phyloP scores from a whole-genome alignment of 371 early-diverging fungal genomes.

The Mucor mucedo region DNA sequence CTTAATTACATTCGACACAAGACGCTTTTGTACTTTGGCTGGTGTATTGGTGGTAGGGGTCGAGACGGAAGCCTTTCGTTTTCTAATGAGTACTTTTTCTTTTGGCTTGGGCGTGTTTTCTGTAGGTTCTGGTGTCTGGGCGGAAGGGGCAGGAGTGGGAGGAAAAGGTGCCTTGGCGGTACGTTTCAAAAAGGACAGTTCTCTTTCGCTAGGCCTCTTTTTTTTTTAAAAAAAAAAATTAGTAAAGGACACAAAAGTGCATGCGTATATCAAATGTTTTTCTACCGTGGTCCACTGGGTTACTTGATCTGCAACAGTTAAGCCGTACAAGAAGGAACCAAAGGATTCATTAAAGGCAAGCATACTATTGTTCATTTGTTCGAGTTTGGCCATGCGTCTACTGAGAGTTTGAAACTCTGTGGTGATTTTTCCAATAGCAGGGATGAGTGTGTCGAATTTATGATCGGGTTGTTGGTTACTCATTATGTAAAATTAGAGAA shows the following conservation, averaged over 20 bases:
- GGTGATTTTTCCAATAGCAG: neutral
- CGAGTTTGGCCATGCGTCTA: constrained; percentile 25
- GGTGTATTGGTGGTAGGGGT: neutral
- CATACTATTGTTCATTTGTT: constrained; percentile 30
- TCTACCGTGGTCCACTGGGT: constrained; percentile 33
- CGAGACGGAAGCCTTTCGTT: neutral
- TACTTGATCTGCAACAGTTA: constrained; percentile 34
- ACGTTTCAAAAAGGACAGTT: too few relatives aligned
- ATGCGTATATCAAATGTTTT: neutral
- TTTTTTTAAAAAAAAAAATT: constrained; percentile 4
- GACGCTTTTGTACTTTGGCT: neutral
- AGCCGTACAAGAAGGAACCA: constrained; percentile 39
- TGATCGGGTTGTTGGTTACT: neutral
- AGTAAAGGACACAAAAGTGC: neutral
- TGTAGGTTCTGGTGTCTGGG: neutral
- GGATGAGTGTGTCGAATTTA: too few relatives aligned
- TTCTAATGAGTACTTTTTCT: neutral
- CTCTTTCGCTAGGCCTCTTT: too few relatives aligned
- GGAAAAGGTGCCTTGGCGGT: too few relatives aligned
- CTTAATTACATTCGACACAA: constrained; percentile 10
- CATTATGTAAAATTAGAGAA: too few relatives aligned
- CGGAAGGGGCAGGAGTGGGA: neutral
- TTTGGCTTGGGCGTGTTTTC: neutral
- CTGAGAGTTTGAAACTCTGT: constrained; percentile 9
- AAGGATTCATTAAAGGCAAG: constrained; percentile 41